phyloP scores from a whole-genome alignment of 2,329 filamentous ascomycete genomes.

The Didymella pinodella region DNA sequence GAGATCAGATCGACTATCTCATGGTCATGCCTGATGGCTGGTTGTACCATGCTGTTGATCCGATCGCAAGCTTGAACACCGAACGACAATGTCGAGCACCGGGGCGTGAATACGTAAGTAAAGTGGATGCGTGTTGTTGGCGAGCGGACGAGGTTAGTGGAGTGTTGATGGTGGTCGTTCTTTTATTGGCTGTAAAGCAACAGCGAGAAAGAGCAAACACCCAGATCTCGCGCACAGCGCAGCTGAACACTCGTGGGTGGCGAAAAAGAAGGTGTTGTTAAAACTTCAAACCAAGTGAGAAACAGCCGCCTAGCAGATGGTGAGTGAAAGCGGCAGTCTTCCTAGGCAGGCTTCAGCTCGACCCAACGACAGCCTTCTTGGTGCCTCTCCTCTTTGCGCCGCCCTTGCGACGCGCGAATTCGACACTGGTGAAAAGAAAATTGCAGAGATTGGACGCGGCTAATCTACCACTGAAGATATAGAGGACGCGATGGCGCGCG shows the following conservation, averaged over 20 bases:
- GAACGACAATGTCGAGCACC: background rate
- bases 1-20: conserved; percentile 36
- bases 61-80: background rate
- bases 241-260: background rate
- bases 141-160: background rate
- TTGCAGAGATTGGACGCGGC: background rate
- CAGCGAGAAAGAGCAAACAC: conserved; percentile 7
- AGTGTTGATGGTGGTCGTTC: background rate
- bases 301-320: background rate
- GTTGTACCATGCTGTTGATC: conserved; percentile 23
- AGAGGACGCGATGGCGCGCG: background rate
- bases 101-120: background rate
- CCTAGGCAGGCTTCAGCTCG: conserved; percentile 10
- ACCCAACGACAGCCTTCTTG: conserved; percentile 25
- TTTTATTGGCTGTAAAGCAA: background rate
- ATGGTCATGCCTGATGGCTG: conserved; percentile 1
- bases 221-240: background rate
- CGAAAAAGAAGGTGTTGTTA: background rate
- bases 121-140: background rate
- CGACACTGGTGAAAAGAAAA: background rate
- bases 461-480: background rate
- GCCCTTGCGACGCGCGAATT: background rate
- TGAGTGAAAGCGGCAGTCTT: conserved; percentile 17
- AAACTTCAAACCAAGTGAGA: background rate
- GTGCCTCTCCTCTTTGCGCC: conserved; percentile 10